phyloP scores from a whole-genome alignment of 164 flowering plant species.

The Stephania japonica region DNA sequence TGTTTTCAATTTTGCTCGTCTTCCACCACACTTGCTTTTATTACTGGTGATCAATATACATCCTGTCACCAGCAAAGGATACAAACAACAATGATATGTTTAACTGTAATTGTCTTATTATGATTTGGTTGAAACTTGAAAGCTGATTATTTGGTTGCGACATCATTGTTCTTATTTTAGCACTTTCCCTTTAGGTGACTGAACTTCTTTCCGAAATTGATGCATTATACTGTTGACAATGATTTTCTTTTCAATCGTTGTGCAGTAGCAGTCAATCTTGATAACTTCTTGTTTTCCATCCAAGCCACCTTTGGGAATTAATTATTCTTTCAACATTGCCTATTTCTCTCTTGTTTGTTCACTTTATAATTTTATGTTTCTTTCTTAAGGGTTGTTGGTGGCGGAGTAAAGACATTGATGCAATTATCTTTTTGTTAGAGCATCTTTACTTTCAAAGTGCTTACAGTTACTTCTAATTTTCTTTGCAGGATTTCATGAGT shows the following conservation, averaged over 20 bases:
- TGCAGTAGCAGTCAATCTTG: neutral
- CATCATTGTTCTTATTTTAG: neutral
- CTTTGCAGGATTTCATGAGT: conserved; percentile 92
- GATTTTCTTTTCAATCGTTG: no score
- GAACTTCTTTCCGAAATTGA: neutral
- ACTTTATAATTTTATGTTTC: no score
- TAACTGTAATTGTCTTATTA: neutral
- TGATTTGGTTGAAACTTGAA: neutral
- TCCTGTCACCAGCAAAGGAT: neutral
- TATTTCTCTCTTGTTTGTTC: no score
- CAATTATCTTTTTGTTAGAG: neutral
- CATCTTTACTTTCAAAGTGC: neutral
- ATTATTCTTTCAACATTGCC: neutral
- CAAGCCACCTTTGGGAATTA: neutral
- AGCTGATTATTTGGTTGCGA: neutral
- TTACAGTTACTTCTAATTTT: neutral
- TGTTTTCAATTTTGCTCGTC: conserved; percentile 4
- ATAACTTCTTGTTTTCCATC: neutral
- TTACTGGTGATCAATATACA: neutral
- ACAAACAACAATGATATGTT: neutral
- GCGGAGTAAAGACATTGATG: neutral
- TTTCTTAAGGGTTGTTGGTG: no score
- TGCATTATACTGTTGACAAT: neutral
- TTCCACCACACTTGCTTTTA: neutral
- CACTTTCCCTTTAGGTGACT: neutral